Evolutionary conservation across 2,329 filamentous ascomycete species (phyloP).

Genomic region (Fusarium torreyae): DNA sequence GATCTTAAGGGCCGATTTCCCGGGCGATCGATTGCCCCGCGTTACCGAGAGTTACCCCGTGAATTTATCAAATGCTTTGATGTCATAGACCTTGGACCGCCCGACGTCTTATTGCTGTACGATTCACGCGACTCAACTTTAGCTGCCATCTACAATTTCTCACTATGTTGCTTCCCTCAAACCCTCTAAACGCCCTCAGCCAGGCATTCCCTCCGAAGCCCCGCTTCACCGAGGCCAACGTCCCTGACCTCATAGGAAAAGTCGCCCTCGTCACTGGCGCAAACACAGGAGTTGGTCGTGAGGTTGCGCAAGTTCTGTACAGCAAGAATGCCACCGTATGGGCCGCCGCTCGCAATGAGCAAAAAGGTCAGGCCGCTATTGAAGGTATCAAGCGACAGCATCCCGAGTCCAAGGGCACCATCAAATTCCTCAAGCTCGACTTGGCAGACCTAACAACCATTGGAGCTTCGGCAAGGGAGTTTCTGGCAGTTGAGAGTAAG

Average conservation of each 20-base stretch:
- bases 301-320: slow-evolving; percentile 69
- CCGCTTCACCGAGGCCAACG: slow-evolving; percentile 67
- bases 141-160: neutral
- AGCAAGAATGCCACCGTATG: slow-evolving; percentile 69
- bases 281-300: slow-evolving; percentile 64
- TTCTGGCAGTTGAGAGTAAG: slow-evolving; percentile 50
- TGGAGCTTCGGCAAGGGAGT: slow-evolving; percentile 51
- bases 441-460: slow-evolving; percentile 58
- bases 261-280: slow-evolving; percentile 69
- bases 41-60: slow-evolving; percentile 26
- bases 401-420: slow-evolving; percentile 56
- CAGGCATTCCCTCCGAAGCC: slow-evolving; percentile 48
- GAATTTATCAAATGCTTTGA: slow-evolving; percentile 5
- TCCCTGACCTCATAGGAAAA: slow-evolving; percentile 67
- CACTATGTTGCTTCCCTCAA: slow-evolving; percentile 23
- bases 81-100: slow-evolving; percentile 1
- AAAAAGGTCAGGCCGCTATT: slow-evolving; percentile 64
- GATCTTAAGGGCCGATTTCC: neutral
- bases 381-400: slow-evolving; percentile 56
- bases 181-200: slow-evolving; percentile 32
- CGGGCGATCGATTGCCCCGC: slow-evolving; percentile 33
- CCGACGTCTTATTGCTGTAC: neutral
- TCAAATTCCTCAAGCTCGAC: slow-evolving; percentile 64
- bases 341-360: slow-evolving; percentile 63
- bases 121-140: neutral